Evolutionary conservation across 2,329 filamentous ascomycete species (phyloP).

Genomic region (Tricladium varicosporioides): DNA sequence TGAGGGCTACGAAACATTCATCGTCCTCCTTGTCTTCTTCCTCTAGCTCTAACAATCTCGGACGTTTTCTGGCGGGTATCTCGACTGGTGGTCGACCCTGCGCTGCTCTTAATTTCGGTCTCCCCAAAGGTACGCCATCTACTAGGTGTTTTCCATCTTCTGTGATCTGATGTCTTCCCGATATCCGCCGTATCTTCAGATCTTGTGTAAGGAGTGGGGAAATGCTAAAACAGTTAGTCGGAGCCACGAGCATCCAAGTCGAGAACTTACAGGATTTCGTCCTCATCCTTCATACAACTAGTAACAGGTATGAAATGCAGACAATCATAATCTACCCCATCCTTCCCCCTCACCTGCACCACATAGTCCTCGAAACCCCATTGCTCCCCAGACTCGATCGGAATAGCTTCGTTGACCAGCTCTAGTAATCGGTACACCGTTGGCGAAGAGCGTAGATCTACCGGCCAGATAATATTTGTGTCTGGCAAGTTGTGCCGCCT

Average conservation of each 20-base stretch:
- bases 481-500: slow-evolving; percentile 72
- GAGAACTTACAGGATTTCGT: slow-evolving; percentile 70
- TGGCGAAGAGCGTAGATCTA: slow-evolving; percentile 48
- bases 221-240: slow-evolving; percentile 54
- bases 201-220: slow-evolving; percentile 75
- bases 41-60: slow-evolving; percentile 46
- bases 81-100: slow-evolving; percentile 62
- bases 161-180: slow-evolving; percentile 79
- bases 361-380: slow-evolving; percentile 91
- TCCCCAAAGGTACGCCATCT: slow-evolving; percentile 83
- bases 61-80: slow-evolving; percentile 73
- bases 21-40: slow-evolving; percentile 35
- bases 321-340: slow-evolving; percentile 73
- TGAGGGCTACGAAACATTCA: slow-evolving; percentile 28
- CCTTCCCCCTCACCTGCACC: slow-evolving; percentile 64
- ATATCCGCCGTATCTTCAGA: slow-evolving; percentile 67
- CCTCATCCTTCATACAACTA: slow-evolving; percentile 74
- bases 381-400: slow-evolving; percentile 69
- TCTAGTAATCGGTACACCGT: slow-evolving; percentile 77
- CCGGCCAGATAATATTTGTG: slow-evolving; percentile 69
- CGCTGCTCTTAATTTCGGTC: slow-evolving; percentile 60
- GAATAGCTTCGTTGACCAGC: slow-evolving; percentile 75
- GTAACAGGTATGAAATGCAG: slow-evolving; percentile 77
- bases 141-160: slow-evolving; percentile 75
- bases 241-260: not conserved